Percentiles rank a stretch among this genome's conserved stretches.
These are phyloP conservation scores for Globisporangium emineosum DNA, from an alignment of 352 stramenopile genomes.

Conservation along the genomic window DNA sequence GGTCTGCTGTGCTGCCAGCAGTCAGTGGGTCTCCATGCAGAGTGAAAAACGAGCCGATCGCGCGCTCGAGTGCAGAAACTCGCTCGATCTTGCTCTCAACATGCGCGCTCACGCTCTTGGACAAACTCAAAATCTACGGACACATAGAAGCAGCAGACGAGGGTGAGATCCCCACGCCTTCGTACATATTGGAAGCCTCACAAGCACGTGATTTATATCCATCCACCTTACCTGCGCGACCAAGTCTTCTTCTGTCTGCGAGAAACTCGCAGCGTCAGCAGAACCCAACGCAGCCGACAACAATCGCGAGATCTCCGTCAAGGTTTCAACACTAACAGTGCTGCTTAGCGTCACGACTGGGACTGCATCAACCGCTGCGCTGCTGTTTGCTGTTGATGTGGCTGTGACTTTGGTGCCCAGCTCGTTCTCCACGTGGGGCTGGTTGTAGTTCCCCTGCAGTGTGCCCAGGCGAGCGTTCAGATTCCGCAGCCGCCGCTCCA, in stretches of 20 bases:
- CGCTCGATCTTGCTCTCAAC: conserved; percentile 11
- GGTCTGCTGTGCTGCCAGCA: too few relatives aligned
- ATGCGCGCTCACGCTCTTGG: conserved; percentile 6
- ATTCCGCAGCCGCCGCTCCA: conserved; percentile 17
- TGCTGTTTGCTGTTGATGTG: background rate
- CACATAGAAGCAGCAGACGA: background rate
- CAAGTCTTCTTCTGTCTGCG: conserved; percentile 15
- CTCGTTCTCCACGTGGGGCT: background rate
- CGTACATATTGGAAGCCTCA: too few relatives aligned
- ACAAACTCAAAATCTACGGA: conserved; percentile 18
- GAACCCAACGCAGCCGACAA: conserved; percentile 9
- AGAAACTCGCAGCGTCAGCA: background rate
- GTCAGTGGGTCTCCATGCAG: conserved; percentile 20
- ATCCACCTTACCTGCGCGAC: conserved; percentile 26
- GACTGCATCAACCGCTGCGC: background rate
- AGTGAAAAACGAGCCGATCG: conserved; percentile 27
- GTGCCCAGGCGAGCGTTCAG: conserved; percentile 15
- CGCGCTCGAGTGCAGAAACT: conserved; percentile 15
- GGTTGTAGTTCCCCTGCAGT: conserved; percentile 7
- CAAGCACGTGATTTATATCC: too few relatives aligned
- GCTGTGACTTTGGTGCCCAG: too few relatives aligned
- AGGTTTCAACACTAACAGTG: background rate
- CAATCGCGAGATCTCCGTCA: conserved; percentile 21
- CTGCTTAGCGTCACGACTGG: background rate
- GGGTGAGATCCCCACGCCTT: background rate